These are phyloP conservation scores for Pestalotiopsis sp. DNA, from an alignment of 2,329 filamentous ascomycete species.

Conservation along the genomic window DNA sequence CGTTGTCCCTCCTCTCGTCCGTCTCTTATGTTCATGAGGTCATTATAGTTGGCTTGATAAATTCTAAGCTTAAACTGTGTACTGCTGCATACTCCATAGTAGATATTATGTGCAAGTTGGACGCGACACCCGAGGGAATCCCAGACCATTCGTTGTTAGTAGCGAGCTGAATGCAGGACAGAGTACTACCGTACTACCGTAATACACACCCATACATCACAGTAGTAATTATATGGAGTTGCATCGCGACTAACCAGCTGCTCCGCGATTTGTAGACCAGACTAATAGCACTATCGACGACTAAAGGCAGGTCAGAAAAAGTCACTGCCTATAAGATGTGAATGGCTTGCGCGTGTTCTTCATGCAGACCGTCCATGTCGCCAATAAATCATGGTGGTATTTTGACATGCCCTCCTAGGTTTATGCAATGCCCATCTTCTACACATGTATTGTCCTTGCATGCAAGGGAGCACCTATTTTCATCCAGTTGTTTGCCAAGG, in stretches of 20 bases:
- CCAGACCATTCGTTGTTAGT: background rate
- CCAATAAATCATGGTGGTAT: background rate
- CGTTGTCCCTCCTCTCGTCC: background rate
- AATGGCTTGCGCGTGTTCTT: background rate
- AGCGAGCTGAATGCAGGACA: background rate
- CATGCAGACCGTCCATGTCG: background rate
- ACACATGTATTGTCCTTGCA: background rate
- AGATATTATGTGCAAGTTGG: background rate
- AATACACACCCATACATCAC: too few relatives aligned
- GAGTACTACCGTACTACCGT: background rate
- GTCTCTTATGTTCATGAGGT: background rate
- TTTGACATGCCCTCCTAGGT: background rate
- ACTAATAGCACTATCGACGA: slow-evolving; percentile 1
- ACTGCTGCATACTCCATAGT: background rate
- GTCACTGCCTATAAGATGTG: background rate
- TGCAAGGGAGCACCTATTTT: background rate
- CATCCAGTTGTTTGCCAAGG: background rate
- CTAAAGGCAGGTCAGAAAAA: background rate
- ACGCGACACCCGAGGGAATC: background rate
- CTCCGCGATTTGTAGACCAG: background rate
- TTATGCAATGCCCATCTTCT: background rate
- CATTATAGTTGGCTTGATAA: background rate
- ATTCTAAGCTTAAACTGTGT: background rate
- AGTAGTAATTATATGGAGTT: background rate
- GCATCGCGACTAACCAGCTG: background rate